Base-by-base conservation (phyloP, 768 basidiomycete genomes). In the Tulasnella sp. region DNA sequence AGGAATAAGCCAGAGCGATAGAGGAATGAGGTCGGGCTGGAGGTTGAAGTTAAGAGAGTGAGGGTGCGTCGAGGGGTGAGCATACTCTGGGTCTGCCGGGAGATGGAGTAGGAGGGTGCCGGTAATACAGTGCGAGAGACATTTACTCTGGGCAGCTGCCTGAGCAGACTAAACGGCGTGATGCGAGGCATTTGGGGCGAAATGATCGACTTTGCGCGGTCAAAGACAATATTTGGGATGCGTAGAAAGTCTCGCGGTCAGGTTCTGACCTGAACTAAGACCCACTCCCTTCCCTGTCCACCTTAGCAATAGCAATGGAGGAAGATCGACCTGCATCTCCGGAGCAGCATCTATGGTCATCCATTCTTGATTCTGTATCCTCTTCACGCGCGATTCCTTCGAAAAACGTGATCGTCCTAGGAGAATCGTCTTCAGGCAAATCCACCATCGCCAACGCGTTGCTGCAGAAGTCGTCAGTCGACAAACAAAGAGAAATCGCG, bases 291-390 rank as follows among this genome's bases (percentile, higher is more conserved):
- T 46, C 42, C 32, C 37, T 16, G 9, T 15, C 48, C 6, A 20
- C 42, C n/a, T n/a, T n/a, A n/a, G 42, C n/a, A 3, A 4, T 18
- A 16, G 29, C 32, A 9, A 26, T 75, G 35, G 29, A 75, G 29
- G n/a, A 44, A 39, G 74, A 75, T 20, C 80, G 80, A 26, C 69
- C 80, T n/a, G 48, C 80, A 57, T 77, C 80, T 13, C 80, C 79
- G 5, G 70, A 75, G 0, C 89, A 91, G 81, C 93, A 96, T 81
- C 86, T 98, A 55, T 99, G 97, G 97, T 92, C 91, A 3, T 93
- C 93, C 16, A 98, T 99, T 81, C 88, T 99, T 5, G 91, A 96
- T 84, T 91, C 92, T 16, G 91, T 97, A 35, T 93, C 94, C 1
- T 90, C 91, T 39, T 89, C 92, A 48, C 89, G 93, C 75, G 90